phyloP scores from a whole-genome alignment of 495 filamentous ascomycete genomes.

The Thozetella sp. region DNA sequence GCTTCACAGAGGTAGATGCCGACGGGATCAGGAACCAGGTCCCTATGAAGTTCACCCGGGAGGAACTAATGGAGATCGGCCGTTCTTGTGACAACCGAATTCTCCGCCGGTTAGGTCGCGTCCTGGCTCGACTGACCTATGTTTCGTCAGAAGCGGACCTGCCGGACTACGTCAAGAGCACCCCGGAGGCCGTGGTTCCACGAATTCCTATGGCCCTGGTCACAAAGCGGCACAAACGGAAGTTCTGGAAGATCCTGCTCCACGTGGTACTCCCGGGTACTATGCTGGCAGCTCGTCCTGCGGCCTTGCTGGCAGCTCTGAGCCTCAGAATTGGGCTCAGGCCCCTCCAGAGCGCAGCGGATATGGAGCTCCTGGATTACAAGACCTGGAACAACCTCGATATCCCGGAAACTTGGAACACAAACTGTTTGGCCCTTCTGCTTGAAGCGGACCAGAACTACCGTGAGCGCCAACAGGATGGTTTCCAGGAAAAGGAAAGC shows the following conservation, averaged over 20 bases:
- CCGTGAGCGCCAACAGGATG: constrained; percentile 10
- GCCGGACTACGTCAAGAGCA: constrained; percentile 35
- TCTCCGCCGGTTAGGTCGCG: constrained; percentile 36
- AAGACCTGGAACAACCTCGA: constrained; percentile 42
- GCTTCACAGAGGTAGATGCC: constrained; percentile 19
- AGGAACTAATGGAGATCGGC: constrained; percentile 46
- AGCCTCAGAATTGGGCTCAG: constrained; percentile 40
- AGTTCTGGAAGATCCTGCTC: constrained; percentile 45
- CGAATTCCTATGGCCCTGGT: constrained; percentile 40
- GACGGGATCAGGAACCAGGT: constrained; percentile 15
- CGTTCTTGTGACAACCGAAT: constrained; percentile 43
- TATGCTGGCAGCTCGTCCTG: constrained; percentile 36
- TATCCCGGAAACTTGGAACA: constrained; percentile 46
- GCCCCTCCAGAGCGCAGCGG: constrained; percentile 34
- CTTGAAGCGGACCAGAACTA: constrained; percentile 41
- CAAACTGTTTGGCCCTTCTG: constrained; percentile 39
- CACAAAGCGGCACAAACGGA: constrained; percentile 18
- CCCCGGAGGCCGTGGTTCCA: constrained; percentile 20
- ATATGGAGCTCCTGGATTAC: constrained; percentile 34
- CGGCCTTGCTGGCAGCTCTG: constrained; percentile 44
- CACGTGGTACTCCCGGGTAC: constrained; percentile 46
- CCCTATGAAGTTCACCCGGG: constrained; percentile 30
- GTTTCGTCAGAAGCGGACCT: constrained; percentile 35
- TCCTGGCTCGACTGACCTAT: constrained; percentile 43
- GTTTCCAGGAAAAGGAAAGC: constrained; percentile 3